Percentiles rank a stretch among this genome's conserved stretches.
phyloP scores from a whole-genome alignment of 441 rosid species.

The Erysimum cheiri region DNA sequence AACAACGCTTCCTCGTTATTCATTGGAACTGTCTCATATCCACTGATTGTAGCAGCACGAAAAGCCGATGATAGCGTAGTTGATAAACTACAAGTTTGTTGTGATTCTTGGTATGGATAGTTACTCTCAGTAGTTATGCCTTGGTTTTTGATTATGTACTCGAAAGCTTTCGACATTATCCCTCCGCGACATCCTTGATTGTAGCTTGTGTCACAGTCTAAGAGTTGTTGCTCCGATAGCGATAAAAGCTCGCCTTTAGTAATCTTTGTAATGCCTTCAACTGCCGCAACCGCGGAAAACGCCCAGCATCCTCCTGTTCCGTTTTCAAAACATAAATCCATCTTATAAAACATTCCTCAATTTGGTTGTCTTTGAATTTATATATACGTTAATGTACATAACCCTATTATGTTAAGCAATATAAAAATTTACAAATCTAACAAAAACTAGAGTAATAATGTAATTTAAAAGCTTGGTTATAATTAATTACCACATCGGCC shows the following conservation, averaged over 20 bases:
- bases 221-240: constrained; percentile 50
- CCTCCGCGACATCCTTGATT: constrained; percentile 45
- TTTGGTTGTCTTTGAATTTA: no score
- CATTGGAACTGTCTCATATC: constrained; percentile 48
- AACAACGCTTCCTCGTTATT: constrained; percentile 47
- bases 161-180: constrained; percentile 39
- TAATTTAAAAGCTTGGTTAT: not conserved
- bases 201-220: constrained; percentile 42
- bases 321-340: not conserved
- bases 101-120: constrained; percentile 42
- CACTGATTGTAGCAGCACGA: constrained; percentile 37
- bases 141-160: constrained; percentile 38
- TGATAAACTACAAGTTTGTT: constrained; percentile 30
- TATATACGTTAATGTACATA: not conserved
- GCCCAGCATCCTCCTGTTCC: constrained; percentile 37
- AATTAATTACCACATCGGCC: constrained; percentile 46
- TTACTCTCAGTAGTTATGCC: constrained; percentile 38
- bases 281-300: constrained; percentile 29
- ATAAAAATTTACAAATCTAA: no score
- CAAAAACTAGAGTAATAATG: not conserved
- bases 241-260: constrained; percentile 38
- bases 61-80: not conserved
- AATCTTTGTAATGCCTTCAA: constrained; percentile 43
- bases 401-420: not conserved
- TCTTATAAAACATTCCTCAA: no score